Percentiles rank a stretch among this genome's conserved stretches.
phyloP scores from a whole-genome alignment of 2,329 filamentous ascomycete genomes.

The Ophiognomonia clavigignenti-juglandacearum region DNA sequence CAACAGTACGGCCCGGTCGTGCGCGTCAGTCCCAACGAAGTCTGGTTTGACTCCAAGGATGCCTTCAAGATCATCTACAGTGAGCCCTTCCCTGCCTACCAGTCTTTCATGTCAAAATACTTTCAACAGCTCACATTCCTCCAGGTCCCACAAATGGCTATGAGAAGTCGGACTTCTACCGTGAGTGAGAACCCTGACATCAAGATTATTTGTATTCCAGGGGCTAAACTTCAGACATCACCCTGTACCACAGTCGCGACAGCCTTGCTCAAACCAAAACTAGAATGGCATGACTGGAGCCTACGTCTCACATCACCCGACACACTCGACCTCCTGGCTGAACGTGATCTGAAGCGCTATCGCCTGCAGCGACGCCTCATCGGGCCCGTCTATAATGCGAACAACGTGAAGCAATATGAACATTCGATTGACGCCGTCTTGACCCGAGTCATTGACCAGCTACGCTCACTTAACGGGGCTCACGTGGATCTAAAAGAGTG shows the following conservation, averaged over 20 bases:
- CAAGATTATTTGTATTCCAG: no score
- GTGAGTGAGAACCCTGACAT: constrained; percentile 28
- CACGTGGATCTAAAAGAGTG: constrained; percentile 46
- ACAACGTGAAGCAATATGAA: constrained; percentile 38
- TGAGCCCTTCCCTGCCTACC: constrained; percentile 21
- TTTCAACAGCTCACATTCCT: not conserved
- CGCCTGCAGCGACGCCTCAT: constrained; percentile 44
- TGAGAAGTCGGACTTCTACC: constrained; percentile 49
- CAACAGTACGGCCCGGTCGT: constrained; percentile 43
- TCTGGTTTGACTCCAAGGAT: constrained; percentile 46
- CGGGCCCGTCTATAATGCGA: constrained; percentile 40
- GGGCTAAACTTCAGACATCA: not conserved
- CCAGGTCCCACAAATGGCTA: constrained; percentile 41
- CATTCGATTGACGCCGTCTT: constrained; percentile 36
- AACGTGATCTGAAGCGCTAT: constrained; percentile 41
- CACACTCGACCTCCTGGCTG: constrained; percentile 46
- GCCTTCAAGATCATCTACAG: constrained; percentile 45
- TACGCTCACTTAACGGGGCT: constrained; percentile 31
- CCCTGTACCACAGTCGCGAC: constrained; percentile 36
- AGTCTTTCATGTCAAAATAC: no score
- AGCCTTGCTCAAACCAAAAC: constrained; percentile 34
- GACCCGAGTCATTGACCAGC: constrained; percentile 26
- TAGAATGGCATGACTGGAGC: constrained; percentile 36
- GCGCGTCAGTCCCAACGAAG: constrained; percentile 48
- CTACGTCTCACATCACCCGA: constrained; percentile 33